Base-by-base conservation (phyloP, 139 green algal species). In the Micractinium conductrix region DNA sequence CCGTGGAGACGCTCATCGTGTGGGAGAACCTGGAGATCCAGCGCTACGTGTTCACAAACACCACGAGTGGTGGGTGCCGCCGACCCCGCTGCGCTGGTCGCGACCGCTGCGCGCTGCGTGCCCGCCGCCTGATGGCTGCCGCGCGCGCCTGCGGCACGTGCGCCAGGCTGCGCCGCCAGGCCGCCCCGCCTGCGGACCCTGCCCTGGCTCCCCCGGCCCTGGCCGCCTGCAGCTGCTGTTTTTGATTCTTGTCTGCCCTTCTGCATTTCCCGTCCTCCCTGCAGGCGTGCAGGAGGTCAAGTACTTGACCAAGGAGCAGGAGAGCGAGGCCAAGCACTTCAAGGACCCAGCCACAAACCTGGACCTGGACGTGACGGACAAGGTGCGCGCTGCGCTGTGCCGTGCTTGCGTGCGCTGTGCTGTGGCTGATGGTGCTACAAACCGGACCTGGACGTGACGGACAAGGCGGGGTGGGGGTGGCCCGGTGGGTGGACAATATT, bases 1-100 rank as follows among this genome's bases (percentile, higher is more conserved):
- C 97, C 17, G 96, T 99, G 79, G 97, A 99, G 91, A 99, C 94
- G 19, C 93, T 99, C 3, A 96, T 99, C 19, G 96, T 99, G 85
- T 99, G 95, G 96, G 97, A 99, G 90, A 93, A 96, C 79, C 89
- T 99, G 22, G 91, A 95, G 30, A 74, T 94, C 28, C 86, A 91
- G 45, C 91, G 96, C 33, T 96, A 96, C 81, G 92, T 93, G 44
- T 90, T 99, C 35, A 86, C 93, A 38, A 97, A 98, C 91, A 84
- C 91, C 0, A 50, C 50, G 28, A 82, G 80, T n/a, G 83, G 87
- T 78, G 62, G 30, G 86, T 50, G 60, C 48, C 48, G 48, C 48
- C 48, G 12, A 14, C 12, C 14, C 12, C 48, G 12, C 48, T 10
- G 16, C 19, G 7, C 7, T 58, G 33, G 79, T 43, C 3, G 74